These are phyloP conservation scores for Ophioceras dolichostomum DNA, from an alignment of 2,329 filamentous ascomycete genomes.

Conservation along the genomic window DNA sequence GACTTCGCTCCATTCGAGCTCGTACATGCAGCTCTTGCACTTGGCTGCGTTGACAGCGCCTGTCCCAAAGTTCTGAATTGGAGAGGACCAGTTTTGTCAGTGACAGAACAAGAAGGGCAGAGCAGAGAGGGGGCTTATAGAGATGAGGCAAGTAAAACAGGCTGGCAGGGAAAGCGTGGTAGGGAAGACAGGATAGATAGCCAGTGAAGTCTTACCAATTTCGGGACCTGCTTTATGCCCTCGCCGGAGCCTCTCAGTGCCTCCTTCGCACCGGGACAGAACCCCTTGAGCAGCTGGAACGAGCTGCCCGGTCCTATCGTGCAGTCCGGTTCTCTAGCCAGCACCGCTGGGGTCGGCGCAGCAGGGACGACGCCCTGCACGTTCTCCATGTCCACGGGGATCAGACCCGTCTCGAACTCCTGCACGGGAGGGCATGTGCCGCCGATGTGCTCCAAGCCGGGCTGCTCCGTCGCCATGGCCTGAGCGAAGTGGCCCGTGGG, in stretches of 20 bases:
- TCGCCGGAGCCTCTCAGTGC: constrained; percentile 32
- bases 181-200: background rate
- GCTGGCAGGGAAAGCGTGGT: background rate
- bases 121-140: background rate
- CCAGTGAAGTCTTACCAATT: constrained; percentile 24
- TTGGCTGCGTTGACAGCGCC: constrained; percentile 30
- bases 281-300: constrained; percentile 39
- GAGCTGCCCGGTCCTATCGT: constrained; percentile 33
- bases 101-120: background rate
- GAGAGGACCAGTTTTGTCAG: too few relatives aligned
- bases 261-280: constrained; percentile 41
- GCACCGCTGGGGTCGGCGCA: constrained; percentile 7
- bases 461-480: too few relatives aligned
- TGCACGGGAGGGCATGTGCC: background rate
- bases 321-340: constrained; percentile 20
- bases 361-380: background rate
- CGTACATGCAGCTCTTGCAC: constrained; percentile 39
- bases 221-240: constrained; percentile 37
- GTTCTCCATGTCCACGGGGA: constrained; percentile 7
- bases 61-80: constrained; percentile 17
- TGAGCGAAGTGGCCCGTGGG: too few relatives aligned
- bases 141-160: background rate
- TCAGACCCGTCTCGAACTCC: constrained; percentile 8
- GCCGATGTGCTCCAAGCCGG: constrained; percentile 5
- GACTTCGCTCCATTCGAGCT: constrained; percentile 39